Evolutionary conservation across 1,284 basidiomycete species (phyloP).

Genomic region (Phylloporus sp.): DNA sequence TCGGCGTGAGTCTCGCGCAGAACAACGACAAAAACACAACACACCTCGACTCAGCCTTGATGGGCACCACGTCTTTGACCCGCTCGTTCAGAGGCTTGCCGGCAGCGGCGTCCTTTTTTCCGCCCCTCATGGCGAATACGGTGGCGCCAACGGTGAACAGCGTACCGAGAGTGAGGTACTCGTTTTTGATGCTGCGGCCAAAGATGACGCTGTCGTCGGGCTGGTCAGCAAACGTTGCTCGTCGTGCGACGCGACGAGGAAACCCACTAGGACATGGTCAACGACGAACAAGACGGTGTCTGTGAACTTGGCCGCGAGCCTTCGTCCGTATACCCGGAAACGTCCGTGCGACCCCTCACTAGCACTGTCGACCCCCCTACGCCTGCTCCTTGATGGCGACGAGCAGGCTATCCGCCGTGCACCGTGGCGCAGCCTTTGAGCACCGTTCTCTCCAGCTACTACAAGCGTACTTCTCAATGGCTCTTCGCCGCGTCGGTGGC

Average conservation of each 20-base stretch:
- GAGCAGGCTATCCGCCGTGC: slow-evolving; percentile 47
- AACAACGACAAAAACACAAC: slow-evolving; percentile 29
- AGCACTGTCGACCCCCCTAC: slow-evolving; percentile 19
- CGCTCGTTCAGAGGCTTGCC: slow-evolving; percentile 52
- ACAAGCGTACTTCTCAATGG: slow-evolving; percentile 75
- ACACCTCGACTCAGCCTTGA: slow-evolving; percentile 68
- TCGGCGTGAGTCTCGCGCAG: slow-evolving; percentile 10
- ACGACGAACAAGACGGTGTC: slow-evolving; percentile 5
- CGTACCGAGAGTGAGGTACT: slow-evolving; percentile 74
- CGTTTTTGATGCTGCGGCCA: slow-evolving; percentile 76
- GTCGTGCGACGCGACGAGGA: background rate
- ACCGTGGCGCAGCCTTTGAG: slow-evolving; percentile 80
- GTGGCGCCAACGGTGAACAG: slow-evolving; percentile 56
- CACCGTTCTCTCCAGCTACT: slow-evolving; percentile 66
- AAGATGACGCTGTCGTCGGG: slow-evolving; percentile 59
- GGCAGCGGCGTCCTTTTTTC: slow-evolving; percentile 50
- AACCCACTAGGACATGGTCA: slow-evolving; percentile 49
- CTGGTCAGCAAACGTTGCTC: slow-evolving; percentile 16
- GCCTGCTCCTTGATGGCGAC: background rate
- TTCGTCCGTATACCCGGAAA: slow-evolving; percentile 17
- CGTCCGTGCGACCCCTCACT: slow-evolving; percentile 30
- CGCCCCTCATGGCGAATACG: slow-evolving; percentile 56
- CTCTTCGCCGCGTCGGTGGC: slow-evolving; percentile 77
- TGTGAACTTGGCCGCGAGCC: background rate
- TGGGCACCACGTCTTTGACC: slow-evolving; percentile 62